A percentile compares a stretch with the other conserved stretches of the same genome.
Conservation (phyloP, 148 eudicot genomes). For the Silene uniflora region DNA sequence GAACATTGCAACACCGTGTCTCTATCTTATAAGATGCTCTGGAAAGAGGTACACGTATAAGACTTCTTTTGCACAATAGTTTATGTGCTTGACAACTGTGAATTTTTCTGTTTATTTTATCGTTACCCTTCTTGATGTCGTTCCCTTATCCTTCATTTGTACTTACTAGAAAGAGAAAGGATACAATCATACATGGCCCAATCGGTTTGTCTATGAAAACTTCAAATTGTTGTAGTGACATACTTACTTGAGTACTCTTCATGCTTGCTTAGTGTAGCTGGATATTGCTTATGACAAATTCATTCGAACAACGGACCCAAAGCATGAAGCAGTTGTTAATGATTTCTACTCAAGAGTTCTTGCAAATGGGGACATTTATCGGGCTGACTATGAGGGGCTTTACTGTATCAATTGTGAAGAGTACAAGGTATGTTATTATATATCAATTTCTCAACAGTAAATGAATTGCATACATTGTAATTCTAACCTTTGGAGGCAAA, state of each 20-base stretch:
- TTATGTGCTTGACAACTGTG: neutral
- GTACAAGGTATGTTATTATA: conserved; percentile 59
- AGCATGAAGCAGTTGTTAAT: conserved; percentile 83
- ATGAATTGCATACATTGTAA: neutral
- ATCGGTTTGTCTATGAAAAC: neutral
- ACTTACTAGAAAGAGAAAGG: neutral
- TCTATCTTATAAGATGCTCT: conserved; percentile 66
- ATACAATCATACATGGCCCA: neutral
- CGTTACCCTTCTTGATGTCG: neutral
- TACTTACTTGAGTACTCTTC: neutral
- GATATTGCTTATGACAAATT: conserved; percentile 93
- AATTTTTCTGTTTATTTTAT: neutral
- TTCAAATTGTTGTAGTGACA: neutral
- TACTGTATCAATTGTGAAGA: conserved; percentile 98
- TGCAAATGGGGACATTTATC: conserved; percentile 90
- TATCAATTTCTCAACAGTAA: neutral
- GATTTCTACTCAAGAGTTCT: conserved; percentile 87
- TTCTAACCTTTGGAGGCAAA: neutral
- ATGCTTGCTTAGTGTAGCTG: conserved; percentile 45
- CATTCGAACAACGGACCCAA: conserved; percentile 78
- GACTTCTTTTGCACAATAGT: neutral
- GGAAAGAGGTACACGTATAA: conserved; percentile 62
- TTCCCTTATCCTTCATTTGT: neutral
- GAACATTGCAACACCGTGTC: conserved; percentile 81
- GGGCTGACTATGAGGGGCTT: conserved; percentile 92